Evolutionary conservation across 1,284 basidiomycete species (phyloP).

Genomic region (Trametes sp.): DNA sequence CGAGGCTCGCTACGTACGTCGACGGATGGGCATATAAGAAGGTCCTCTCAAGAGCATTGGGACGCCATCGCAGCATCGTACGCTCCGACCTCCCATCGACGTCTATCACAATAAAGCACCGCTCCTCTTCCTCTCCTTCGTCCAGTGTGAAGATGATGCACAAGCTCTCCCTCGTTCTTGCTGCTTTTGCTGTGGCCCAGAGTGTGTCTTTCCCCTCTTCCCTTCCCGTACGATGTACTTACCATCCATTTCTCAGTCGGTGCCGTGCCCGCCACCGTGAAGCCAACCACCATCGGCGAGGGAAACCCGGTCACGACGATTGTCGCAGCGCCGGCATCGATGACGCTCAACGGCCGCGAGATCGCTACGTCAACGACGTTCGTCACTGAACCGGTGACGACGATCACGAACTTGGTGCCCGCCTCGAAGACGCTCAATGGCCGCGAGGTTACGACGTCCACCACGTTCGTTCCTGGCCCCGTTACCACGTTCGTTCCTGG

Average conservation of each 20-base stretch:
- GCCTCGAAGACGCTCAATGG: too few species aligned
- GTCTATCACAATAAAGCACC: too few species aligned
- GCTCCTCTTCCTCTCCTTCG: background rate
- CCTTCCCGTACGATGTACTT: background rate
- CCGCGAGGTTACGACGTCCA: too few species aligned
- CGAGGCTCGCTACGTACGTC: too few species aligned
- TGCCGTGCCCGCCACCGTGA: background rate
- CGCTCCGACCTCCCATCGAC: too few species aligned
- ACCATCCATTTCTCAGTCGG: background rate
- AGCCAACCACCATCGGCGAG: background rate
- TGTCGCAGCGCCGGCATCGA: background rate
- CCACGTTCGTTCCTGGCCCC: background rate
- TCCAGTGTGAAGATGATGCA: background rate
- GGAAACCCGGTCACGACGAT: background rate
- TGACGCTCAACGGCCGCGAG: background rate
- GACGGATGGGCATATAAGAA: too few species aligned
- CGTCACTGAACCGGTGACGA: background rate
- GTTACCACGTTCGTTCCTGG: background rate
- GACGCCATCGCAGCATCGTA: too few species aligned
- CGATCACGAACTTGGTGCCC: background rate
- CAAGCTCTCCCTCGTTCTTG: background rate
- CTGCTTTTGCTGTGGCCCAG: conserved; percentile 4
- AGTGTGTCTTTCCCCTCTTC: background rate
- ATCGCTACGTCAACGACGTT: background rate
- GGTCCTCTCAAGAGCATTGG: too few species aligned